phyloP scores from a whole-genome alignment of 176 grass and related monocot genomes.

The Typha latifolia region DNA sequence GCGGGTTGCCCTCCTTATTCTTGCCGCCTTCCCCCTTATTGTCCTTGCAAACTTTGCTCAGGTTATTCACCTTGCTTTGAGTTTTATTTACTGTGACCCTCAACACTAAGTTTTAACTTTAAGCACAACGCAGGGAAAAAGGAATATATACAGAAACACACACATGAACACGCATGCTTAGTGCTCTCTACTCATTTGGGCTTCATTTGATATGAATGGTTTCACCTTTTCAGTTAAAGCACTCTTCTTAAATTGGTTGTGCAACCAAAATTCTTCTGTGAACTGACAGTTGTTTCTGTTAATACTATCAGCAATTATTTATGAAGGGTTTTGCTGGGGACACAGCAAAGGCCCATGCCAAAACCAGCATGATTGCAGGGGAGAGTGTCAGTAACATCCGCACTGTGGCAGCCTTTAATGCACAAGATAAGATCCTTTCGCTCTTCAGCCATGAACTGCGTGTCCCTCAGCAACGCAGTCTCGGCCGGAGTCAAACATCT shows the following conservation, averaged over 20 bases:
- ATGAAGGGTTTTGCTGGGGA: conserved; percentile 70
- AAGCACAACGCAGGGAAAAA: background rate
- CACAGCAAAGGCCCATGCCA: conserved; percentile 83
- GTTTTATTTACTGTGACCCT: background rate
- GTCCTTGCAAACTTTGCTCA: conserved; percentile 79
- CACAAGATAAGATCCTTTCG: conserved; percentile 76
- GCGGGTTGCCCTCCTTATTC: conserved; percentile 64
- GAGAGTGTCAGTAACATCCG: conserved; percentile 91
- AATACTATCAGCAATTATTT: conserved; percentile 54
- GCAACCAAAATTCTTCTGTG: too few relatives aligned
- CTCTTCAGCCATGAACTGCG: conserved; percentile 67
- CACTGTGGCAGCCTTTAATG: conserved; percentile 85
- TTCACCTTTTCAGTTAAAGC: too few relatives aligned
- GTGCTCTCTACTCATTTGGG: too few relatives aligned
- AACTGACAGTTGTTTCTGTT: background rate
- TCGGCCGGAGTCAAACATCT: conserved; percentile 56
- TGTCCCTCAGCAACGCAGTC: conserved; percentile 60
- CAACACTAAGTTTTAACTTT: background rate
- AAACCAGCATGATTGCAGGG: conserved; percentile 83
- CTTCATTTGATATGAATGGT: too few relatives aligned
- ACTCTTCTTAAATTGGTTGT: too few relatives aligned
- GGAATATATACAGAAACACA: too few relatives aligned
- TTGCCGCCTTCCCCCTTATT: conserved; percentile 60
- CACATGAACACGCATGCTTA: too few relatives aligned
- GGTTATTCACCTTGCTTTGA: conserved; percentile 26